Base-by-base conservation (phyloP, 2,329 filamentous ascomycete species). In the Epichloe amarillans region DNA sequence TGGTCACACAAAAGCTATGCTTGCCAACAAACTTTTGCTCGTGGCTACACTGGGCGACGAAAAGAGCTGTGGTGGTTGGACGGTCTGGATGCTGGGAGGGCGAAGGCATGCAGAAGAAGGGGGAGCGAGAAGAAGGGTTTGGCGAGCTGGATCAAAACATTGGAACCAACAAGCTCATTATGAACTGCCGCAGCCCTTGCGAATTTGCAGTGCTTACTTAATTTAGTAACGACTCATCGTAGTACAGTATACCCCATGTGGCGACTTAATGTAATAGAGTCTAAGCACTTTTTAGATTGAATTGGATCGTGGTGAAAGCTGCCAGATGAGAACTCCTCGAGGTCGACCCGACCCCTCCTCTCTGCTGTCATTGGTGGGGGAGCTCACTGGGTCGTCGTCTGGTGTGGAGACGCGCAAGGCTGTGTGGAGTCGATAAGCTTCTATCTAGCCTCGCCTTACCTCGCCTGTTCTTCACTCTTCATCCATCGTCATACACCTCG, bases 201-300 rank as follows among this genome's bases (percentile, higher is more conserved):
- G 39, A 37, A 4, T 19, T 42, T 12, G 42, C 41, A 19, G 3
- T 14, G 30, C 36, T 42, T 38, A 33, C 36, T 42, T 38, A 33
- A 41, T 49, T 40, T 50, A 50, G 48, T 50, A 33, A 39, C 39
- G 23, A 48, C 48, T 33, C 33, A 12, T 43, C 21, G 45, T 51
- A 51, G 17, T 46, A 37, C 10, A 46, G 8, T 30, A 53, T 53
- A 53, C 52, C 52, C 49, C 52, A 48, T 46, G 42, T 47, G 51
- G 49, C 49, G 46, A 51, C 30, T 47, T 50, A 50, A 52, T 50
- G 17, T 49, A 52, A 36, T 46, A 40, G 37, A 52, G 36, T 49
- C 46, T 40, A 35, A 14, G 26, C 26, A 30, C 14, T 10, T 12
- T 12, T 3, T 38, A 8, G 36, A 5, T 38, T 38, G 36, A 38